Conservation (phyloP, 306 rosid genomes). For the Corylus avellana region DNA sequence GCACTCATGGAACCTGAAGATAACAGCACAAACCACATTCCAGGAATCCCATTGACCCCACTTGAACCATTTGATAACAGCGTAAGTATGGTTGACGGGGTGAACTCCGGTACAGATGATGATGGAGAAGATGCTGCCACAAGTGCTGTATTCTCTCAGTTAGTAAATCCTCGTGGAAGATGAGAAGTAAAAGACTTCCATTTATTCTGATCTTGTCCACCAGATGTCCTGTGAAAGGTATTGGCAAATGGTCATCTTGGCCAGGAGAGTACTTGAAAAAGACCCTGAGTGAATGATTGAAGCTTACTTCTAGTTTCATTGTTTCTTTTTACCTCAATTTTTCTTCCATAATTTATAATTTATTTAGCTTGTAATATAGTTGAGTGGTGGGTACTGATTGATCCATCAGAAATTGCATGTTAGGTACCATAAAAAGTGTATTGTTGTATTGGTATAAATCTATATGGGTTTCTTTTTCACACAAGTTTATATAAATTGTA, state of each 20-base stretch:
- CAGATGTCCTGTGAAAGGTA: constrained; percentile 24
- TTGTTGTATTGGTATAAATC: constrained; percentile 33
- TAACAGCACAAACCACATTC: constrained; percentile 92
- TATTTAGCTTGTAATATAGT: constrained; percentile 45
- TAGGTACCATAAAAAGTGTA: constrained; percentile 26
- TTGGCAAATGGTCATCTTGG: constrained; percentile 30
- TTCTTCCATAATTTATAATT: constrained; percentile 31
- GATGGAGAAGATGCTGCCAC: constrained; percentile 80
- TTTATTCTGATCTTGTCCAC: constrained; percentile 27
- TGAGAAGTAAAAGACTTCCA: constrained; percentile 38
- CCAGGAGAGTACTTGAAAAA: constrained; percentile 31
- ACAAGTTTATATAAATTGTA: constrained; percentile 27
- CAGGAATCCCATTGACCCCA: constrained; percentile 70
- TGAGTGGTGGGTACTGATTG: constrained; percentile 34
- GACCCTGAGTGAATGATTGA: constrained; percentile 27
- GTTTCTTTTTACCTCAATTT: constrained; percentile 28
- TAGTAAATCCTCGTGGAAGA: constrained; percentile 93
- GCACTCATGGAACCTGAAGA: constrained; percentile 89
- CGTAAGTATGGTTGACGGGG: constrained; percentile 65
- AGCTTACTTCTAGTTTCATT: constrained; percentile 35
- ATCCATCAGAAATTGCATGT: constrained; percentile 38
- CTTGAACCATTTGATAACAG: constrained; percentile 85
- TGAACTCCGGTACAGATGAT: constrained; percentile 58
- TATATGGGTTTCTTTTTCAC: constrained; percentile 30
- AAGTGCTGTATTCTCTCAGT: constrained; percentile 94